Base-by-base conservation (phyloP, 352 stramenopile genomes). In the Thalassiosira exigua region DNA sequence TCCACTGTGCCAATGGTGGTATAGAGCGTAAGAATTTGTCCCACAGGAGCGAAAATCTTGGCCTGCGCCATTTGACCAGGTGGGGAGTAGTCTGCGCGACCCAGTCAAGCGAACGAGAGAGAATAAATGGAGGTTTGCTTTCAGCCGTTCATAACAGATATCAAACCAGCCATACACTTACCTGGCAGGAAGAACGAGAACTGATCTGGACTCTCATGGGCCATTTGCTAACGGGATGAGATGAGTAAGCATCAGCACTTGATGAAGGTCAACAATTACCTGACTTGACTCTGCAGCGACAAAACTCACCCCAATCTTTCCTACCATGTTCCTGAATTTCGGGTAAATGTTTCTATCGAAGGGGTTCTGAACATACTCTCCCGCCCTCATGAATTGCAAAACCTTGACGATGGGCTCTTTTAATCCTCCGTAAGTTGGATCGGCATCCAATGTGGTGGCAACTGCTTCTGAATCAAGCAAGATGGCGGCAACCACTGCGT, bases 131-230 rank as follows among this genome's bases (percentile, higher is more conserved):
- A n/a, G n/a, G n/a, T n/a, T n/a, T n/a, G n/a, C n/a, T n/a, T n/a
- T n/a, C n/a, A n/a, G n/a, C n/a, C n/a, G n/a, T n/a, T n/a, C n/a
- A n/a, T n/a, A n/a, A n/a, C n/a, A n/a, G n/a, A n/a, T n/a, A n/a
- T n/a, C n/a, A 44, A 44, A 44, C 7, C 36, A 14, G 36, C 7
- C 9, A 53, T 9, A 53, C 5, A 22, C 44, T 53, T 5, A 53
- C 44, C 44, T 53, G 85, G 82, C 11, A 84, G 46, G 65, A 90
- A 94, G 62, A 88, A 94, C 21, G 59, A 82, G 60, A 94, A 94
- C 4, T 93, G 87, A 67, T 67, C 84, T 22, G 85, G 81, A 26
- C 75, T 67, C 12, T 82, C 26, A 52, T 89, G 61, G 2, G 69
- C 19, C 41, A 54, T 54, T 71, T 91, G 62, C 11, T n/a, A n/a